Conservation (phyloP, 192 early-diverging fungal genomes). For the Coemansia sp. region DNA sequence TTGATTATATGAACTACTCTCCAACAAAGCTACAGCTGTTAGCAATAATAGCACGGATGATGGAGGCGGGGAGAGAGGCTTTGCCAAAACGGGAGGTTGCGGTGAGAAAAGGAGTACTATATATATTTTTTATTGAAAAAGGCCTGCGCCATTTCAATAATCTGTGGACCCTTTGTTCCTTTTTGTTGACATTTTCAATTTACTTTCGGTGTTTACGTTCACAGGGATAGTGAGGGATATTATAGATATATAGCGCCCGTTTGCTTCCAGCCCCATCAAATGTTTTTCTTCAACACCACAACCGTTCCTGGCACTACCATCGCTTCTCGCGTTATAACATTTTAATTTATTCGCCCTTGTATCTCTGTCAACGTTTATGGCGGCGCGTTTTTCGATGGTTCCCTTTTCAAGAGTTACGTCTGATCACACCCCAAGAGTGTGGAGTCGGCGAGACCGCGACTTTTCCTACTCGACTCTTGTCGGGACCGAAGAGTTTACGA, state of each 20-base stretch:
- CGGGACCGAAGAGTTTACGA: slow-evolving; percentile 4
- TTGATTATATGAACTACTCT: not conserved
- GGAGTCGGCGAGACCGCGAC: slow-evolving; percentile 10
- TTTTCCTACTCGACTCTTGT: slow-evolving; percentile 24
- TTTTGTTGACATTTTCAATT: not conserved
- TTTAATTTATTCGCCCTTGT: not conserved
- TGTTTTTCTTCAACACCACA: not conserved
- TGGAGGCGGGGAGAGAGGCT: not conserved
- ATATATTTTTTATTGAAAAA: not conserved
- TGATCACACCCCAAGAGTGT: slow-evolving; percentile 1
- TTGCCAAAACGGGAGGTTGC: not conserved
- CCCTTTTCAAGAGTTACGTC: not conserved
- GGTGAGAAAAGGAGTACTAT: not conserved
- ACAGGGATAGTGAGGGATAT: not conserved
- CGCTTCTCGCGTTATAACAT: not conserved
- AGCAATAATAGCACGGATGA: not conserved
- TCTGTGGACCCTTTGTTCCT: not conserved
- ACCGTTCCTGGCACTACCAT: not conserved
- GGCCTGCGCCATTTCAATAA: not conserved
- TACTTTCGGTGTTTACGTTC: not conserved
- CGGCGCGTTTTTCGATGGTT: not conserved
- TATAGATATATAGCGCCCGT: too few species aligned
- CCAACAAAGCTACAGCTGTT: too few species aligned
- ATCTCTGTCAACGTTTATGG: not conserved
- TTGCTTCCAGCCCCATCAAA: not conserved